These are phyloP conservation scores for Parsonsia alboflavescens DNA, from an alignment of 257 asterid species.

Conservation along the genomic window DNA sequence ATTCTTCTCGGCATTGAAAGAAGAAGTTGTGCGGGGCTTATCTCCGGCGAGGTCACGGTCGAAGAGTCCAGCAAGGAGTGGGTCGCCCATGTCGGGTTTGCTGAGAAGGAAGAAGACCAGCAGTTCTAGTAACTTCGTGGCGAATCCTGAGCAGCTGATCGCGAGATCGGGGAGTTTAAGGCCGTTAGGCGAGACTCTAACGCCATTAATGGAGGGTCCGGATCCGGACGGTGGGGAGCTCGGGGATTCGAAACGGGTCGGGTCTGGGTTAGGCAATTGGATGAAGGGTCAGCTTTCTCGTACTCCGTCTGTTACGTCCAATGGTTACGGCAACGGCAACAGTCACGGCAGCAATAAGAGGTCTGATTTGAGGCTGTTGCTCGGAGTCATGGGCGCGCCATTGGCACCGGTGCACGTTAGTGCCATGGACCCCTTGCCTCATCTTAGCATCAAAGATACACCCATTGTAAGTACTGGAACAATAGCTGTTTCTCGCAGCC, in stretches of 20 bases:
- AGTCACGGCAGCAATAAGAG: slow-evolving; percentile 27
- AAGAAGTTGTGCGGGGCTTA: slow-evolving; percentile 79
- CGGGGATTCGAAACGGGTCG: slow-evolving; percentile 34
- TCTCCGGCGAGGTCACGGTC: slow-evolving; percentile 83
- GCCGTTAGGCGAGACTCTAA: slow-evolving; percentile 34
- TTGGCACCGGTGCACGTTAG: slow-evolving; percentile 89
- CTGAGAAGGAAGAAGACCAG: slow-evolving; percentile 54
- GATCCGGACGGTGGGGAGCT: slow-evolving; percentile 34
- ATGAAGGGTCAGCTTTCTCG: slow-evolving; percentile 34
- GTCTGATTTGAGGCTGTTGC: slow-evolving; percentile 86
- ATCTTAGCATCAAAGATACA: slow-evolving; percentile 85
- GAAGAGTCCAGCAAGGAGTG: slow-evolving; percentile 66
- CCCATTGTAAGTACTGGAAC: slow-evolving; percentile 53
- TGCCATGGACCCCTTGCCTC: slow-evolving; percentile 77
- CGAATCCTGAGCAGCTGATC: slow-evolving; percentile 26
- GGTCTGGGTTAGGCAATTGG: slow-evolving; percentile 36
- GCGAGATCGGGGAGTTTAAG: slow-evolving; percentile 37
- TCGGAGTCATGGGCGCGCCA: slow-evolving; percentile 97
- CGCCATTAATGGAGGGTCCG: slow-evolving; percentile 46
- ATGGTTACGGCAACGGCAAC: slow-evolving; percentile 23
- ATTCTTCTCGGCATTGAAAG: slow-evolving; percentile 79
- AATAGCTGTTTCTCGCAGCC: neutral
- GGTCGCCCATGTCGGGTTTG: slow-evolving; percentile 57
- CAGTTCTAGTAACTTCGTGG: slow-evolving; percentile 8
- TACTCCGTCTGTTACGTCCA: slow-evolving; percentile 44